These are phyloP conservation scores for Ecytonucleospora hepatopenaei DNA, from an alignment of 371 early-diverging fungal genomes.

Conservation along the genomic window DNA sequence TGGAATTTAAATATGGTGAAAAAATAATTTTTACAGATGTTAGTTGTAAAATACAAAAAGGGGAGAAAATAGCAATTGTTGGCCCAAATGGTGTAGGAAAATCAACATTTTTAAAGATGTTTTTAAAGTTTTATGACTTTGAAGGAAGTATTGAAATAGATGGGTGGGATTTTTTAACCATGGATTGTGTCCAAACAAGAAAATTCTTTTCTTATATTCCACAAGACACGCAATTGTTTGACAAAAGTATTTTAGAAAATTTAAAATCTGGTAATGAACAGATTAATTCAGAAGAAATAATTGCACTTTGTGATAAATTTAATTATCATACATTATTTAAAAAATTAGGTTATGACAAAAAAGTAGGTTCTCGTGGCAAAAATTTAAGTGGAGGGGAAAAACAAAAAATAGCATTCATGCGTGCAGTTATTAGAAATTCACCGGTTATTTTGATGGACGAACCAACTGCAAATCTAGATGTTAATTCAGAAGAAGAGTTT, in stretches of 20 bases:
- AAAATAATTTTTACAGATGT: conserved; percentile 39
- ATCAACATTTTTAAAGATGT: conserved; percentile 53
- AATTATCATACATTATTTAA: conserved; percentile 58
- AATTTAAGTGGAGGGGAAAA: conserved; percentile 58
- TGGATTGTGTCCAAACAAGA: conserved; percentile 61
- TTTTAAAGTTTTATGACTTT: conserved; percentile 59
- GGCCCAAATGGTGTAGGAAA: conserved; percentile 54
- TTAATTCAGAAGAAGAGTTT: conserved; percentile 70
- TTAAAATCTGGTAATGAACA: conserved; percentile 61
- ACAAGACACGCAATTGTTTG: conserved; percentile 67
- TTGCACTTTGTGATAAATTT: conserved; percentile 61
- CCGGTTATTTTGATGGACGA: conserved; percentile 58
- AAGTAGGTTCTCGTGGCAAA: conserved; percentile 56
- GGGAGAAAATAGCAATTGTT: conserved; percentile 64
- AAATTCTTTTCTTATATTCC: conserved; percentile 69
- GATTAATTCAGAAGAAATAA: conserved; percentile 57
- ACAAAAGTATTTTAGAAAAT: conserved; percentile 68
- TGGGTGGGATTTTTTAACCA: conserved; percentile 60
- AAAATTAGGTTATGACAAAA: conserved; percentile 60
- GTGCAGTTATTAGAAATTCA: conserved; percentile 59
- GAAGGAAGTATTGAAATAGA: conserved; percentile 42
- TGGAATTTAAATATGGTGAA: conserved; percentile 3
- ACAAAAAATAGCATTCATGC: conserved; percentile 66
- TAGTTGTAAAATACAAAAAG: conserved; percentile 31
- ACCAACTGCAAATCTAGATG: conserved; percentile 59